Evolutionary conservation across 371 early-diverging fungal genomes (phyloP), one percentile per base, ranked within the genome.

Genomic region (Mucor sp.): DNA sequence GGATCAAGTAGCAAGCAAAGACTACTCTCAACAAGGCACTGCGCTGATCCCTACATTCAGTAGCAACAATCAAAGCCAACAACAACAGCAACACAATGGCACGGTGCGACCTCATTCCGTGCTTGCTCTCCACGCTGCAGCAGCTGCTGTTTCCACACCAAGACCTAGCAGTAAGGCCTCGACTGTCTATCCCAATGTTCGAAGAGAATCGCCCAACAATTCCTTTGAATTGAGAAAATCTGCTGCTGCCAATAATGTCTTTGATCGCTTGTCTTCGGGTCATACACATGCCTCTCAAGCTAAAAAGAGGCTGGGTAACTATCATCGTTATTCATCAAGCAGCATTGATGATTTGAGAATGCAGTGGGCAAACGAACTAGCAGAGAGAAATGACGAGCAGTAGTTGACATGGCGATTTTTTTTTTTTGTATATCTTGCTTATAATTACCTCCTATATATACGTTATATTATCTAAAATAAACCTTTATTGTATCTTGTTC

Each of bases 261-360:
- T 83, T 69, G 80, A 78, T 47, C 70, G 83, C 3, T 60, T 83
- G 23, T 75, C 83, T 17, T 60, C 62, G 25, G 72, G 69, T 4
- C 83, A 83, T 37, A 83, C 83, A 0, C 79, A 77, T 32, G 80
- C 83, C 6, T 80, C 80, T 12, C 74, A 77, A 59, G 83, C 83
- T 1, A 83, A 83, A 48, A 79, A 65, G 47, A 28, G 60, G 19
- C n/a, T 12, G 17, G 44, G 32, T 8, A 56, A 58, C 15, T 58
- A 72, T 47, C 47, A 47, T 17, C 67, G 76, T 0, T 63, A 72
- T 47, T 72, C 73, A 15, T 70, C 70, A 4, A 67, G 76, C 17
- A 76, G 76, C 15, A 66, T 76, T 19, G 76, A 76, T 55, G 76
- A 76, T n/a, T 56, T 76, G 17, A 65, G 65, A 58, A 58, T 30